A percentile compares a stretch with the other conserved stretches of the same genome.
Evolutionary conservation across 1,139 yeast species (phyloP).

Genomic region (Protomyces macrosporus): DNA sequence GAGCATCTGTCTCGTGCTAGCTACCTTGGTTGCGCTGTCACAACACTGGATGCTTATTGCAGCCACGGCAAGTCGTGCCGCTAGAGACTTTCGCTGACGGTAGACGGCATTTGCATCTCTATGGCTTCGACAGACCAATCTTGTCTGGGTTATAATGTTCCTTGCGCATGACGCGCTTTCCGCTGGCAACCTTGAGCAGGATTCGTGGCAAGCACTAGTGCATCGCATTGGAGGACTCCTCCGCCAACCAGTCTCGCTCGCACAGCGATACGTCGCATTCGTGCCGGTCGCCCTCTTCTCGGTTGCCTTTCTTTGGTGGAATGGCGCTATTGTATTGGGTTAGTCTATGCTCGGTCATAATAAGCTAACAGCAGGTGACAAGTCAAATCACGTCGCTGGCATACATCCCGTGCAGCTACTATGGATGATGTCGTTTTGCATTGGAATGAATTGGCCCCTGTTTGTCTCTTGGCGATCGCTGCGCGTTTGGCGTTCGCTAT

Average conservation of each 20-base stretch:
- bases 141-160: slow-evolving; percentile 61
- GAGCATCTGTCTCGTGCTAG: slow-evolving; percentile 68
- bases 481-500: too few species aligned
- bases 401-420: slow-evolving; percentile 75
- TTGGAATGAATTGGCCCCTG: slow-evolving; percentile 56
- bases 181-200: too few species aligned
- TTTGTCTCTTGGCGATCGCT: not conserved
- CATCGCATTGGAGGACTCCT: too few species aligned
- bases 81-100: not conserved
- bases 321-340: slow-evolving; percentile 74
- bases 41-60: slow-evolving; percentile 6
- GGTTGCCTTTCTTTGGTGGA: slow-evolving; percentile 57
- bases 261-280: slow-evolving; percentile 1
- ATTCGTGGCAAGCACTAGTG: too few species aligned
- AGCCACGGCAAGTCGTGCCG: slow-evolving; percentile 1
- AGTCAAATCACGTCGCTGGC: slow-evolving; percentile 69
- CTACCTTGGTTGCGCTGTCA: slow-evolving; percentile 42
- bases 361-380: slow-evolving; percentile 54
- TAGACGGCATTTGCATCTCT: slow-evolving; percentile 38
- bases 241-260: not conserved
- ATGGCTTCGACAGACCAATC: slow-evolving; percentile 82
- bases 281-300: slow-evolving; percentile 44
- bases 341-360: not conserved
- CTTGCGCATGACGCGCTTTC: not conserved
- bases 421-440: slow-evolving; percentile 63